These are phyloP conservation scores for Fonsecaea erecta DNA, from an alignment of 2,329 filamentous ascomycete genomes.

Conservation along the genomic window DNA sequence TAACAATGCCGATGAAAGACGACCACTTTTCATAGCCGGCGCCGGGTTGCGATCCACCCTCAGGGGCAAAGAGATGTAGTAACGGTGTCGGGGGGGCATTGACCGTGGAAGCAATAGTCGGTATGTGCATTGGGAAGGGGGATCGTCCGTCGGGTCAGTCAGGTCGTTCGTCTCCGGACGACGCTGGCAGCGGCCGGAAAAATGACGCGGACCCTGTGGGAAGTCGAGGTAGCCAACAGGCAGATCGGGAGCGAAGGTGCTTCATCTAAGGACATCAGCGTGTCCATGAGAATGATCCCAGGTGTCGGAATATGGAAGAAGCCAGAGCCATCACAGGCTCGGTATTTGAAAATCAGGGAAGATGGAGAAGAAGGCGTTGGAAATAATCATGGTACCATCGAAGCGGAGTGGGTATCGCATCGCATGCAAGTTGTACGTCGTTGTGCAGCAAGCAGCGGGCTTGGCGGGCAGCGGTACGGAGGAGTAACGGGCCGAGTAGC, in stretches of 20 bases:
- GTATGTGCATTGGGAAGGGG: slow-evolving; percentile 24
- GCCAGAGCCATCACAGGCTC: not conserved
- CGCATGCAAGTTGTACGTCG: not conserved
- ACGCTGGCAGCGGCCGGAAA: not conserved
- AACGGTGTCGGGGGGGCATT: slow-evolving; percentile 2
- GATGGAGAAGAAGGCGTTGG: not conserved
- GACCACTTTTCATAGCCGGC: slow-evolving; percentile 65
- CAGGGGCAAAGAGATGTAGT: not conserved
- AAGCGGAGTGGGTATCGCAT: not conserved
- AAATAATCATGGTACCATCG: not conserved
- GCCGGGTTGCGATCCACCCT: slow-evolving; percentile 13
- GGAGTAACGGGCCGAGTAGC: not conserved
- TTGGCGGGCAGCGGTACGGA: not conserved
- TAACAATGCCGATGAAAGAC: slow-evolving; percentile 90
- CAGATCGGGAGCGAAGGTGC: not conserved
- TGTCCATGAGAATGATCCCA: not conserved
- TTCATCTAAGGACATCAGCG: slow-evolving; percentile 4
- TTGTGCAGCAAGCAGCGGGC: not conserved
- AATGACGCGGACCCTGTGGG: not conserved
- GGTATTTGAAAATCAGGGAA: not conserved
- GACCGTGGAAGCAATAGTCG: not conserved
- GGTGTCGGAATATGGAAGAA: not conserved
- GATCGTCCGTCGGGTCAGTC: not conserved
- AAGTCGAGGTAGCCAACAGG: not conserved
- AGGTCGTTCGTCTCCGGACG: not conserved